Base-by-base conservation (phyloP, 768 basidiomycete genomes). In the Mycena crocata region DNA sequence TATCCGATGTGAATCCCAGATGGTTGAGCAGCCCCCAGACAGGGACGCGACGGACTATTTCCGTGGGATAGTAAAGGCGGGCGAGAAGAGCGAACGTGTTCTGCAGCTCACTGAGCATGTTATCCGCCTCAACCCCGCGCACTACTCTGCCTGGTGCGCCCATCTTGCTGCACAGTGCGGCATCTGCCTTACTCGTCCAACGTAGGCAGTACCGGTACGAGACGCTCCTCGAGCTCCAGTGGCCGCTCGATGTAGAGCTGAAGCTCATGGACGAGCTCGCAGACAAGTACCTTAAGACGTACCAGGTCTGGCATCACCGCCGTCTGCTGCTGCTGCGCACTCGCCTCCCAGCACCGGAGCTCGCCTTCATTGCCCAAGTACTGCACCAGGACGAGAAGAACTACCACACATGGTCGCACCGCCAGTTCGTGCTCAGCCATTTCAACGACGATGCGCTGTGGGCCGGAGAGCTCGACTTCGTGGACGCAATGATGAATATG, bases 331-430 rank as follows among this genome's bases (percentile, higher is more conserved):
- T 95, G n/a, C n/a, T n/a, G n/a, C 67, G 87, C 90, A 8, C 87
- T 93, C 42, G 83, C 94, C 37, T 85, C 94, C 66, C n/a, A n/a
- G n/a, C n/a, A n/a, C n/a, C 86, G 12, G 98, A 99, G 78, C 90
- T 99, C 59, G 83, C 76, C 37, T 98, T 98, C 78, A 90, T 95
- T 75, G 86, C 89, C 55, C 78, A 81, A 59, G 89, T 90, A 1
- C 87, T 99, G 32, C 80, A 86, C 10, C 84, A 79, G 24, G 98
- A 99, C 75, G 79, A 88, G 48, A 99, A 99, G 87, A 99, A 99
- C 82, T 99, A 99, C 77, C 97, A 99, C 78, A 99, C 98, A 0
- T 99, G 98, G 98, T 93, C 94, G 10, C 97, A 98, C 78, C 87
- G 97, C 9, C 96, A 99, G 77, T 98, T 96, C 95, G 77, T 96